Evolutionary conservation across 1,284 basidiomycete species (phyloP).

Genomic region (Macrocybe sp.): DNA sequence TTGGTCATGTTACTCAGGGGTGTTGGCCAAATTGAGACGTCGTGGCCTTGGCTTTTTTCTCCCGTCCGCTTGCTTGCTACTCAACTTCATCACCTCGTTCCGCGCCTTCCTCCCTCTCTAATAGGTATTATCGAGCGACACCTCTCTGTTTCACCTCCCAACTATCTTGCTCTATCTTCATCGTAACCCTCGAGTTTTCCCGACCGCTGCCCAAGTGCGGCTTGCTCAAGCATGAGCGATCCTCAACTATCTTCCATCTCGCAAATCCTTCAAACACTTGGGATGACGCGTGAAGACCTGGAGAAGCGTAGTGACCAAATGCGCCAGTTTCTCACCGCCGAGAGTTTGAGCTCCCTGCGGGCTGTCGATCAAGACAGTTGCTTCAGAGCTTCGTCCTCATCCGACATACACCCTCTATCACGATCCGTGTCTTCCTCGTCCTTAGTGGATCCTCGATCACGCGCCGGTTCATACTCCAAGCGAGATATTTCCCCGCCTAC

Average conservation of each 20-base stretch:
- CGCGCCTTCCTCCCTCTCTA: background rate
- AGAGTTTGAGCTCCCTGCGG: constrained; percentile 39
- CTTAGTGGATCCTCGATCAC: constrained; percentile 36
- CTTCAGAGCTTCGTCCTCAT: constrained; percentile 28
- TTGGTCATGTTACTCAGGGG: too few relatives aligned
- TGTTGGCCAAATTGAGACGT: too few relatives aligned
- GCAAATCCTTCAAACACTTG: constrained; percentile 58
- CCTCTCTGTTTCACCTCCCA: constrained; percentile 10
- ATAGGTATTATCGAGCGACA: background rate
- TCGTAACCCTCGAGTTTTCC: constrained; percentile 11
- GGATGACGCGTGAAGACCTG: constrained; percentile 68
- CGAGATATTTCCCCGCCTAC: constrained; percentile 43
- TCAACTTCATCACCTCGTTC: background rate
- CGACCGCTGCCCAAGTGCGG: constrained; percentile 2
- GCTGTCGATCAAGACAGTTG: constrained; percentile 33
- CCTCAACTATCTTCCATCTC: constrained; percentile 52
- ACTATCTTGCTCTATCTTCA: constrained; percentile 10
- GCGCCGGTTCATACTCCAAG: constrained; percentile 47
- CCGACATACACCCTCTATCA: constrained; percentile 33
- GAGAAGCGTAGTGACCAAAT: constrained; percentile 63
- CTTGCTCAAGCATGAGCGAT: constrained; percentile 24
- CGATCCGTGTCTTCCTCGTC: constrained; percentile 34
- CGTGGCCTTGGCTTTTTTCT: constrained; percentile 7
- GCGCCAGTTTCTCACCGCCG: constrained; percentile 64
- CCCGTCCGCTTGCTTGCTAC: constrained; percentile 4